Evolutionary conservation across 306 rosid genomes (phyloP).

Genomic region (Trichosanthes truncata): DNA sequence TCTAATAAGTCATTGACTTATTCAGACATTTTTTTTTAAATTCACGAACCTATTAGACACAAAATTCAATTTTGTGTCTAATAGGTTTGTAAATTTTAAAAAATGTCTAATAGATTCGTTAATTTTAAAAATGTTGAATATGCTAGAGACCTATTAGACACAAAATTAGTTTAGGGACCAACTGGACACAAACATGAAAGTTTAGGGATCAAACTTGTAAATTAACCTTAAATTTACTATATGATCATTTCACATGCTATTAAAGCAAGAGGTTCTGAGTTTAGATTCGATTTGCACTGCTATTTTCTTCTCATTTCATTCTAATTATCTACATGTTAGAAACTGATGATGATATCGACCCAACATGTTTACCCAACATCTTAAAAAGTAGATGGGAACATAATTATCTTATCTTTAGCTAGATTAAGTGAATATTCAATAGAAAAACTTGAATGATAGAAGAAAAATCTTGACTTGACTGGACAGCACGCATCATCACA

Average conservation of each 20-base stretch:
- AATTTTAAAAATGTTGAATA: no score
- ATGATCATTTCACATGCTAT: not conserved
- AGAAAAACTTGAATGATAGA: not conserved
- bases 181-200: no score
- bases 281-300: not conserved
- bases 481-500: not conserved
- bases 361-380: not conserved
- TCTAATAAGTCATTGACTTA: not conserved
- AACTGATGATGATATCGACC: not conserved
- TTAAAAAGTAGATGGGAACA: not conserved
- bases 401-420: constrained; percentile 1
- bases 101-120: no score
- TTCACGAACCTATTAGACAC: no score
- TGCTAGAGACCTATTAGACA: no score
- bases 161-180: no score
- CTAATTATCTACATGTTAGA: not conserved
- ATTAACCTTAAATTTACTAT: not conserved
- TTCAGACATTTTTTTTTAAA: no score
- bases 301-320: not conserved
- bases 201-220: no score
- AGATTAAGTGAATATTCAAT: not conserved
- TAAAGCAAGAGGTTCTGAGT: not conserved
- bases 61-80: no score
- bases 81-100: no score
- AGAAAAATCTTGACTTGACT: not conserved